phyloP scores from a whole-genome alignment of 2,329 filamentous ascomycete species.

The Penicillium sp. region DNA sequence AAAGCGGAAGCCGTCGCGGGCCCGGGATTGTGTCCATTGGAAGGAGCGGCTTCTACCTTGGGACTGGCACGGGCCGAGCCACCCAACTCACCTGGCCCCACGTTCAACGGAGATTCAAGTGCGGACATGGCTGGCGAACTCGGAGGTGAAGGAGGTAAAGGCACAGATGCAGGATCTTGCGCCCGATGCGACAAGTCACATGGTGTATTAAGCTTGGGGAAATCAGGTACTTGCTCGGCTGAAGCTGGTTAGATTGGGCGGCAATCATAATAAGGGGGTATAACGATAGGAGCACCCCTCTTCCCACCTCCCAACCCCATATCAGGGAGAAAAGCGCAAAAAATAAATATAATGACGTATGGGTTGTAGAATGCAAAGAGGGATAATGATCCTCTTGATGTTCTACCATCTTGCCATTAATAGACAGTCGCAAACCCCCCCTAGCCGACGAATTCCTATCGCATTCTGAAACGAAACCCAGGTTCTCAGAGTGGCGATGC shows the following conservation, averaged over 20 bases:
- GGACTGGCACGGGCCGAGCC: conserved; percentile 33
- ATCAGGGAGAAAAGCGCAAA: conserved; percentile 4
- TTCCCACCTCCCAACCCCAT: conserved; percentile 7
- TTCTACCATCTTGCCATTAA: conserved; percentile 45
- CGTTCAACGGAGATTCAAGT: conserved; percentile 12
- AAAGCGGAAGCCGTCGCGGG: conserved; percentile 10
- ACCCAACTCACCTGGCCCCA: conserved; percentile 38
- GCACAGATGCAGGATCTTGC: conserved; percentile 27
- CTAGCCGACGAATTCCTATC: conserved; percentile 38
- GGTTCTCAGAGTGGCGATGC: conserved; percentile 21
- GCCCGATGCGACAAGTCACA: conserved; percentile 34
- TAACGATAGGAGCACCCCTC: background rate
- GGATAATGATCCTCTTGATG: conserved; percentile 34
- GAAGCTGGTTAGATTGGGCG: conserved; percentile 26
- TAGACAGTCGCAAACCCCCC: conserved; percentile 40
- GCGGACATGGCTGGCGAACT: conserved; percentile 7
- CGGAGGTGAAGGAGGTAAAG: conserved; percentile 25
- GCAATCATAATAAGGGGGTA: conserved; percentile 17
- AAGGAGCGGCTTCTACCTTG: conserved; percentile 24
- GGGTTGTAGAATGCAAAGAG: conserved; percentile 38
- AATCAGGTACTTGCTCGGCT: conserved; percentile 34
- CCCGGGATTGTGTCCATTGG: conserved; percentile 20
- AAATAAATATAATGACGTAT: conserved; percentile 31
- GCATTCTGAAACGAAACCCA: conserved; percentile 34
- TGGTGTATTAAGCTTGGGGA: conserved; percentile 32